These are phyloP conservation scores for Globisporangium recalcitrans DNA, from an alignment of 352 stramenopile species.

Conservation along the genomic window DNA sequence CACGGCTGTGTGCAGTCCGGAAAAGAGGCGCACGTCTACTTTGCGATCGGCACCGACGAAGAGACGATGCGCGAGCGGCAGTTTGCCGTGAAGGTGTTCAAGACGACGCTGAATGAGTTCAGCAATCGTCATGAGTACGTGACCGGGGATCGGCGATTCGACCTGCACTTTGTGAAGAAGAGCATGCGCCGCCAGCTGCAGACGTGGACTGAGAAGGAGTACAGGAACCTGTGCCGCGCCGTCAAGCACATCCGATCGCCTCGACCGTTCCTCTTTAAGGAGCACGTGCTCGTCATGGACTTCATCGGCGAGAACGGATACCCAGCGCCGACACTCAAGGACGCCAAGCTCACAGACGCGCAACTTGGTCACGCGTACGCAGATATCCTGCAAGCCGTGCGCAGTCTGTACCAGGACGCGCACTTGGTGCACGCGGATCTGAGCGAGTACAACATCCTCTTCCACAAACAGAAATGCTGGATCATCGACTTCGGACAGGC, in stretches of 20 bases:
- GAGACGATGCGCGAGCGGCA: slow-evolving; percentile 26
- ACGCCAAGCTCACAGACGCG: slow-evolving; percentile 42
- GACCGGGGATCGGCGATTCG: slow-evolving; percentile 71
- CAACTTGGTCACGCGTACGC: slow-evolving; percentile 50
- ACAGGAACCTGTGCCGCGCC: slow-evolving; percentile 52
- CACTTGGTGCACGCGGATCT: slow-evolving; percentile 63
- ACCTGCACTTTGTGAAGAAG: slow-evolving; percentile 73
- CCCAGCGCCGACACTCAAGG: slow-evolving; percentile 65
- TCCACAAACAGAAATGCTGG: slow-evolving; percentile 59
- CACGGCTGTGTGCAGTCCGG: slow-evolving; percentile 72
- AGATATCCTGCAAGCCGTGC: slow-evolving; percentile 43
- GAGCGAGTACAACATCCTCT: slow-evolving; percentile 90
- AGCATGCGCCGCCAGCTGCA: slow-evolving; percentile 61
- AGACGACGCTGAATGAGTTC: slow-evolving; percentile 81
- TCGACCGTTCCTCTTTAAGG: slow-evolving; percentile 41
- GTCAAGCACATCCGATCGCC: slow-evolving; percentile 46
- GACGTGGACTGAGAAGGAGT: slow-evolving; percentile 74
- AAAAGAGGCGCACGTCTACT: slow-evolving; percentile 83
- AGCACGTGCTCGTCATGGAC: slow-evolving; percentile 70
- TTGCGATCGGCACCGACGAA: slow-evolving; percentile 51
- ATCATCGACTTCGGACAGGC: slow-evolving; percentile 92
- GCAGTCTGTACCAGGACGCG: slow-evolving; percentile 44
- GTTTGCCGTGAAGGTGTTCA: slow-evolving; percentile 77
- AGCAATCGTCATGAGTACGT: slow-evolving; percentile 80
- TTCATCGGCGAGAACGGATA: slow-evolving; percentile 57